Evolutionary conservation across 2,329 filamentous ascomycete species (phyloP).

Genomic region (Fusarium abutilonis): DNA sequence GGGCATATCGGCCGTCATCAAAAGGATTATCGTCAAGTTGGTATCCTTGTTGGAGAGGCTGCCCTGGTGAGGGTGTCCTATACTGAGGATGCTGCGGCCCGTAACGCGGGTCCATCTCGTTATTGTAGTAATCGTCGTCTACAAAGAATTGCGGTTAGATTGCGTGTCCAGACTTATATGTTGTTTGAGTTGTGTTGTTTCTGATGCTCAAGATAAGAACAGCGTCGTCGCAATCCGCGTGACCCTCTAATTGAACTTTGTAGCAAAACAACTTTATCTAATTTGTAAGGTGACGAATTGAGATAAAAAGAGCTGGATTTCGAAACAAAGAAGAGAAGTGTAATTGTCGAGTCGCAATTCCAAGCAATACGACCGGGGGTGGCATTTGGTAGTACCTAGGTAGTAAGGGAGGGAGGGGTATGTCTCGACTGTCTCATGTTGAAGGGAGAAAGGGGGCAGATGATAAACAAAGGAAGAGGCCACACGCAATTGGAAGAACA

Average conservation of each 20-base stretch:
- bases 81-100: conserved; percentile 47
- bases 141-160: conserved; percentile 37
- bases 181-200: conserved; percentile 18
- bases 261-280: conserved; percentile 13
- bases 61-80: conserved; percentile 80
- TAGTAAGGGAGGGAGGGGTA: conserved; percentile 36
- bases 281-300: not conserved
- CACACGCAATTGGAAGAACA: conserved; percentile 6
- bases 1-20: conserved; percentile 77
- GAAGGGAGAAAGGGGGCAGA: conserved; percentile 35
- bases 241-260: conserved; percentile 10
- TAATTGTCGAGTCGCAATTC: conserved; percentile 24
- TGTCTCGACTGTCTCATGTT: conserved; percentile 38
- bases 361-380: conserved; percentile 29
- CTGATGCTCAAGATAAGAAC: conserved; percentile 4
- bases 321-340: conserved; percentile 1
- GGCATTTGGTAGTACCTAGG: not conserved
- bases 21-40: conserved; percentile 78
- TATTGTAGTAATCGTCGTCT: conserved; percentile 71
- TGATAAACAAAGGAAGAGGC: conserved; percentile 33
- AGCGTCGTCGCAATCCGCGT: conserved; percentile 34
- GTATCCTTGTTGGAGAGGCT: conserved; percentile 78
- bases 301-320: not conserved
- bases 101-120: conserved; percentile 61
- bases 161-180: conserved; percentile 6